Base-by-base conservation (phyloP, 345 rosid genomes). In the Gossypium herbaceum region DNA sequence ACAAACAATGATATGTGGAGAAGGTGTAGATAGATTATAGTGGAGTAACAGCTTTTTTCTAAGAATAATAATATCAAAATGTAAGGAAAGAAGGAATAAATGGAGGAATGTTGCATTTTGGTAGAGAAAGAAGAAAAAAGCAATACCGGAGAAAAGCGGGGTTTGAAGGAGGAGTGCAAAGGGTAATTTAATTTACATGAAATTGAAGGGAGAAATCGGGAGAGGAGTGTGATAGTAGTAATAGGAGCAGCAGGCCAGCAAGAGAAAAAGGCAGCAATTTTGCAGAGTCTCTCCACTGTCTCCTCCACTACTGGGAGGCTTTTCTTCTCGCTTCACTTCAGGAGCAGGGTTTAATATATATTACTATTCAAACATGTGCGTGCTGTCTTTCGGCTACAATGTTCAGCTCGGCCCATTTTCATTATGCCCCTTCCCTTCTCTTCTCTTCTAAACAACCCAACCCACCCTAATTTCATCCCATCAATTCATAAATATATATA, bases 131-230 rank as follows among this genome's bases (percentile, higher is more conserved):
- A 24, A 45, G 34, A 45, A 12, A 25, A 48, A 57, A 50, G 57
- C 20, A 48, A 68, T 68, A 68, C 72, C 72, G 25, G 72, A 68
- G 57, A 66, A 50, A 67, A 67, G 71, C 34, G 25, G 54, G 54
- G 10, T 67, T 24, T 48, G 39, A 66, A 29, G 11, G 20, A 62
- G 19, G 17, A 12, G 63, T 59, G 34, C 11, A 59, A 39, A 34
- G 69, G 20, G 4, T 61, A 19, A 27, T 61, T 56, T 29, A 4
- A 39, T 15, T 34, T 9, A 39, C 12, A 63, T 17, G 50, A 39
- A 64, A 64, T n/a, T 20, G 39, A 45, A 45, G n/a, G 19, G 17
- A 67, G 55, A 43, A 67, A 44, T 45, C 45, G 39, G 19, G 39
- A 22, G 27, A 67, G 11, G 17, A 44, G 27, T 11, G 25, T n/a